These are phyloP conservation scores for Saccharomycopsis sp. DNA, from an alignment of 805 yeast species.

Conservation along the genomic window DNA sequence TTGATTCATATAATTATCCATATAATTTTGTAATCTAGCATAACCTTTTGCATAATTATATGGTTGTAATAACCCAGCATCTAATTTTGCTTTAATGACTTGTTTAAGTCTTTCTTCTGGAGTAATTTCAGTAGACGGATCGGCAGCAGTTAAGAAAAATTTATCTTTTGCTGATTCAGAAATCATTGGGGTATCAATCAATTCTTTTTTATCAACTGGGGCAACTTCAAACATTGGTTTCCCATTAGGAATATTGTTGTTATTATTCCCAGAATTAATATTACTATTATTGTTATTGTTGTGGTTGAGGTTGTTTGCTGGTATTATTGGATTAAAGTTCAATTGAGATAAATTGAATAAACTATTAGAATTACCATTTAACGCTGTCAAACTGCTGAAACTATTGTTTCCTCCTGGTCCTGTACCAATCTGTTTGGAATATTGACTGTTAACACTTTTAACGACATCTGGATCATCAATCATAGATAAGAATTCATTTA, in stretches of 20 bases:
- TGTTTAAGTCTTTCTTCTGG: conserved; percentile 90
- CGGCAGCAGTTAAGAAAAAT: conserved; percentile 92
- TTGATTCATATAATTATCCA: conserved; percentile 86
- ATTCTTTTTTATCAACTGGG: not conserved
- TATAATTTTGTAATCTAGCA: conserved; percentile 76
- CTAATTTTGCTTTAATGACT: conserved; percentile 87
- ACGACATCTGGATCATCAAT: conserved; percentile 76
- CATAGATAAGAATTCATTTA: conserved; percentile 83
- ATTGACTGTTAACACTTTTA: conserved; percentile 25
- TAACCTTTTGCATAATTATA: conserved; percentile 92
- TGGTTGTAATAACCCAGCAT: conserved; percentile 87
- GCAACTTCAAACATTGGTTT: not conserved
- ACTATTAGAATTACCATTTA: not conserved
- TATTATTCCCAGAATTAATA: not conserved
- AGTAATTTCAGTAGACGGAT: conserved; percentile 87
- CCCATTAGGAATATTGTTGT: not conserved
- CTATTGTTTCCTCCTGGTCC: too few relatives aligned
- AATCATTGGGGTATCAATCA: conserved; percentile 10
- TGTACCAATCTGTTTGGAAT: conserved; percentile 2
- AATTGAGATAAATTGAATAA: too few relatives aligned
- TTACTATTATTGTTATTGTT: too few relatives aligned
- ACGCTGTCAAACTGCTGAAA: conserved; percentile 4
- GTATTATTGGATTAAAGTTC: too few relatives aligned
- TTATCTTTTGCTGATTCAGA: conserved; percentile 80
- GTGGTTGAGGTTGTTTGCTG: too few relatives aligned